Evolutionary conservation across 1,284 basidiomycete species (phyloP).

Genomic region (Apiotrichum brassicae): DNA sequence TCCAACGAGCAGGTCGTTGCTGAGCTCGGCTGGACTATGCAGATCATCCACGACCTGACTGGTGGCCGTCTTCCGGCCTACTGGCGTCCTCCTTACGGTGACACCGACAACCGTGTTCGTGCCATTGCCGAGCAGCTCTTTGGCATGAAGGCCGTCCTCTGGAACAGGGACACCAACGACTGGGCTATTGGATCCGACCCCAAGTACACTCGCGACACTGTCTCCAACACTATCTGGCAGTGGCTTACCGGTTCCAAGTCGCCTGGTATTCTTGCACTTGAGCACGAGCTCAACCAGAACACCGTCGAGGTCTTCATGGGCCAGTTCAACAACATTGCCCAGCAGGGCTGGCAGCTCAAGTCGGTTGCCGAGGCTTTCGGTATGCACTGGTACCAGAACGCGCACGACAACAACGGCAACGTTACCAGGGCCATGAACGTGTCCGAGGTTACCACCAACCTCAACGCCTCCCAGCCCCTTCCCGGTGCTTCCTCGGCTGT

Average conservation of each 20-base stretch:
- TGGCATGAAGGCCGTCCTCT: slow-evolving; percentile 43
- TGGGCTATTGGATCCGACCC: slow-evolving; percentile 41
- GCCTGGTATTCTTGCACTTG: slow-evolving; percentile 36
- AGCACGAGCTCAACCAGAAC: slow-evolving; percentile 37
- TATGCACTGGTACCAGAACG: slow-evolving; percentile 41
- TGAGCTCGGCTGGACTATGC: slow-evolving; percentile 51
- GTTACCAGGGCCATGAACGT: slow-evolving; percentile 26
- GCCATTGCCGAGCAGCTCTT: slow-evolving; percentile 49
- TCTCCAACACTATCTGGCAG: slow-evolving; percentile 20
- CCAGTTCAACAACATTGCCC: slow-evolving; percentile 27
- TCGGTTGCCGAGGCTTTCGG: slow-evolving; percentile 38
- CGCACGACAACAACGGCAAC: slow-evolving; percentile 23
- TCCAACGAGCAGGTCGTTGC: slow-evolving; percentile 54
- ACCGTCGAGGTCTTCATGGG: slow-evolving; percentile 33
- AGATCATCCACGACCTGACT: slow-evolving; percentile 44
- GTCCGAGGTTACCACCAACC: slow-evolving; percentile 9
- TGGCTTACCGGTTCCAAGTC: slow-evolving; percentile 28
- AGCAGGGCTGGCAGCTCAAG: slow-evolving; percentile 37
- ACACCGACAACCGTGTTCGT: slow-evolving; percentile 52
- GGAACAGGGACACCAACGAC: slow-evolving; percentile 46
- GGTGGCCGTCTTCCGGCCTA: slow-evolving; percentile 42
- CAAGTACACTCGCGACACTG: slow-evolving; percentile 25
- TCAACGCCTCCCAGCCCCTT: background rate
- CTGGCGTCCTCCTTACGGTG: slow-evolving; percentile 49
- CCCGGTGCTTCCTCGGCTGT: background rate